These are phyloP conservation scores for Xylariaceae sp. DNA, from an alignment of 2,329 filamentous ascomycete genomes.

Conservation along the genomic window DNA sequence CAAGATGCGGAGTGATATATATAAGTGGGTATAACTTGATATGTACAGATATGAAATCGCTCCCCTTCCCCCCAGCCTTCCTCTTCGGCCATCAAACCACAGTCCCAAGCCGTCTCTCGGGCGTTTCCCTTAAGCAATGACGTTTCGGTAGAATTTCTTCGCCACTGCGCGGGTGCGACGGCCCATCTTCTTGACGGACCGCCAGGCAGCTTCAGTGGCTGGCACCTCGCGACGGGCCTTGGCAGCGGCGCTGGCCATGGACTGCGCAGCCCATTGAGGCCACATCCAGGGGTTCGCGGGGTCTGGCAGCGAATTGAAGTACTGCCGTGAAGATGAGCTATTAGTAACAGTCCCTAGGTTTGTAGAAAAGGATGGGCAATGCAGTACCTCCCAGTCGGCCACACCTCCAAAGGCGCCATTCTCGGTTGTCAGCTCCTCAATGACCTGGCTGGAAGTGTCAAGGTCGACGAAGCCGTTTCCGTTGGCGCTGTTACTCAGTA, in stretches of 20 bases:
- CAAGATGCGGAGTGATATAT: too few relatives aligned
- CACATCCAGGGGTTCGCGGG: constrained; percentile 67
- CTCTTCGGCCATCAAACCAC: too few relatives aligned
- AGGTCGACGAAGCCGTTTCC: constrained; percentile 53
- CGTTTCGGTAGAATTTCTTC: constrained; percentile 26
- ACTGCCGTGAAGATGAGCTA: constrained; percentile 33
- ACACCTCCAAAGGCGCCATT: constrained; percentile 77
- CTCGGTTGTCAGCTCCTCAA: constrained; percentile 38
- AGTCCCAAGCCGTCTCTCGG: too few relatives aligned
- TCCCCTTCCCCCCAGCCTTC: too few relatives aligned
- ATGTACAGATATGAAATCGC: too few relatives aligned
- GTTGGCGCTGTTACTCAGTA: constrained; percentile 75
- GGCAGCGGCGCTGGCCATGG: constrained; percentile 18
- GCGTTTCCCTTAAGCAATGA: constrained; percentile 20
- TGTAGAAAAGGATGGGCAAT: too few relatives aligned
- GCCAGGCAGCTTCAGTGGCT: constrained; percentile 23
- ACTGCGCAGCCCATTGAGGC: constrained; percentile 45
- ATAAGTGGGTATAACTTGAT: too few relatives aligned
- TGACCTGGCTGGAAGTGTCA: constrained; percentile 43
- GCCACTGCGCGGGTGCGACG: constrained; percentile 22
- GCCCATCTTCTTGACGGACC: constrained; percentile 22
- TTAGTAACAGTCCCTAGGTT: too few relatives aligned
- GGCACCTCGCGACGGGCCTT: constrained; percentile 22
- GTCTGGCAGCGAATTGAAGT: constrained; percentile 75
- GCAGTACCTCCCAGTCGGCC: constrained; percentile 75